Evolutionary conservation across 2,329 filamentous ascomycete species (phyloP), one percentile per base, ranked within the genome.

Genomic region (Xylaria sp.): DNA sequence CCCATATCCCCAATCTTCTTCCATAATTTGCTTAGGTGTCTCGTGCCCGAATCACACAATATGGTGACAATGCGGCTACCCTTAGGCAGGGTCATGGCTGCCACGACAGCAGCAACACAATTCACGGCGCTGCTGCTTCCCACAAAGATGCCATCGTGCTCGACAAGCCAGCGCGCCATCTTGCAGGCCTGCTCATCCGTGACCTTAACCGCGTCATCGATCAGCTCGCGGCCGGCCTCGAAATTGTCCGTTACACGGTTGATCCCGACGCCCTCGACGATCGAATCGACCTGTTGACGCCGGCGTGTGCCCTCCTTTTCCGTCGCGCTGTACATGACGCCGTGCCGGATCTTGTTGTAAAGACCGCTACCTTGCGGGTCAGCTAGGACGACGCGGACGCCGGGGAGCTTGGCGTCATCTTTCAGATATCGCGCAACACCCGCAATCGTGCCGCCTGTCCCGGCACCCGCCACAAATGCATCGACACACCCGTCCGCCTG

Each of bases 61-160:
- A 96, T 83, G 0, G 93, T 96, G n/a, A 94, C 92, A 47, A 96
- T 87, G 36, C 84, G 85, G 66, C 90, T 91, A 15, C 84, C 86
- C 60, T 80, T 77, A 4, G 87, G 87, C 68, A 94, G 80, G 47
- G 82, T 81, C 76, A 89, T 85, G 29, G 92, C 92, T 3, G 90
- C 84, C 57, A 85, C 85, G 10, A 92, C 89, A 25, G 92, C 91
- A 4, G 92, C 93, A 47, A 92, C 91, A 85, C 94, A 97, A 78
- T 99, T 99, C 59, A 99, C 95, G n/a, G 94, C 92, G 79, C 92
- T 97, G 78, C 93, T 97, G 78, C 94, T 97, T 9, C 96, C 96
- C 45, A 94, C 85, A 75, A 99, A 99, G 60, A 99, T 90, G 7
- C 96, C 96, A 78, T 99, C 96, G 70, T 94, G 91, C 81, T 98